Conservation (phyloP, 305 asterid genomes). For the Nicotiana rustica region DNA sequence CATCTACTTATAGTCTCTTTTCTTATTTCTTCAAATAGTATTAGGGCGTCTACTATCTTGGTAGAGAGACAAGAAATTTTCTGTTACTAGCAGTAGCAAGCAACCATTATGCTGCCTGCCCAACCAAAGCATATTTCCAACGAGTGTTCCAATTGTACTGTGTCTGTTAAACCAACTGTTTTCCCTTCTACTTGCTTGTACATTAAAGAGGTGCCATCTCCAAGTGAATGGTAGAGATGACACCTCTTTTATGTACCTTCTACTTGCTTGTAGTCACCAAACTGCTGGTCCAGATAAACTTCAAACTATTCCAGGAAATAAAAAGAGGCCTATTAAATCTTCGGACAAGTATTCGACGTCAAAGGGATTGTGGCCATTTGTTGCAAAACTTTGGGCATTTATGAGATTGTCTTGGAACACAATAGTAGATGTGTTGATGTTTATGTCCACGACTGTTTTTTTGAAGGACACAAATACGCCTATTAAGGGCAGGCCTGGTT, state of each 20-base stretch:
- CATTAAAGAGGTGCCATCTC: too few relatives aligned
- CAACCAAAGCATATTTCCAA: too few relatives aligned
- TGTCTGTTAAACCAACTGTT: too few relatives aligned
- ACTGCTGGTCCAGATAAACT: slow-evolving; percentile 38
- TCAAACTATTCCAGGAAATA: slow-evolving; percentile 37
- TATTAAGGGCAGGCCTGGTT: slow-evolving; percentile 35
- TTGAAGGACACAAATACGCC: slow-evolving; percentile 49
- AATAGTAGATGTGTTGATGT: slow-evolving; percentile 37
- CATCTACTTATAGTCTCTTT: too few relatives aligned
- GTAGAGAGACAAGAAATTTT: too few relatives aligned
- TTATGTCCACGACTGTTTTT: slow-evolving; percentile 43
- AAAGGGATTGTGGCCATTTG: background rate
- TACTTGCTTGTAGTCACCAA: slow-evolving; percentile 49
- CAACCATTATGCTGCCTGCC: too few relatives aligned
- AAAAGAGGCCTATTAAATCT: background rate
- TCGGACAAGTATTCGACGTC: too few relatives aligned
- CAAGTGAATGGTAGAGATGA: slow-evolving; percentile 38
- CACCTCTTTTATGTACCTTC: slow-evolving; percentile 44
- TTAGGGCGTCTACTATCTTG: too few relatives aligned
- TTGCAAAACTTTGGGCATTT: slow-evolving; percentile 21
- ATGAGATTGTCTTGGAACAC: slow-evolving; percentile 41
- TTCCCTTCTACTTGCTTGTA: too few relatives aligned
- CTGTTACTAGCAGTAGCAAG: too few relatives aligned
- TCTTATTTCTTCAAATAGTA: too few relatives aligned
- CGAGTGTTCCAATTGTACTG: too few relatives aligned